Conservation (phyloP, 2,329 filamentous ascomycete species). For the Fusarium newnesense region DNA sequence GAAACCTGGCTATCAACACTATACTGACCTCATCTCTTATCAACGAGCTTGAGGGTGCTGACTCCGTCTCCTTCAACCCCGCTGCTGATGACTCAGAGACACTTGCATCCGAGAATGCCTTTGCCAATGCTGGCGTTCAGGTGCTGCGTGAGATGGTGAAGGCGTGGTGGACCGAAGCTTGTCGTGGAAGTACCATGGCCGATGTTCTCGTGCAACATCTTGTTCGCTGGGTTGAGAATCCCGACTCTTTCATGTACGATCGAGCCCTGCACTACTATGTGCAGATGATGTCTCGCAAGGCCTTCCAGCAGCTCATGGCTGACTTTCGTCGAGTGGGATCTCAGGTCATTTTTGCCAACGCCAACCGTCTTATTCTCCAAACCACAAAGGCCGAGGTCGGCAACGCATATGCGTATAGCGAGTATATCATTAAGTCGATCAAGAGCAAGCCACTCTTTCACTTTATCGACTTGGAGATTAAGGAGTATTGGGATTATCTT, state of each 20-base stretch:
- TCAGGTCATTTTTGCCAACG: constrained; percentile 92
- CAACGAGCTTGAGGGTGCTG: constrained; percentile 92
- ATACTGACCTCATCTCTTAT: constrained; percentile 96
- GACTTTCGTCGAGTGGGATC: constrained; percentile 96
- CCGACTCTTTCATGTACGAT: constrained; percentile 95
- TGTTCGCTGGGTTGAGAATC: constrained; percentile 95
- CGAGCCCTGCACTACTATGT: constrained; percentile 95
- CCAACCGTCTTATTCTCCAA: constrained; percentile 89
- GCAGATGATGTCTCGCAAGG: constrained; percentile 98
- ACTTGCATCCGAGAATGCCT: constrained; percentile 87
- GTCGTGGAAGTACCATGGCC: constrained; percentile 89
- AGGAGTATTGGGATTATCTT: constrained; percentile 99
- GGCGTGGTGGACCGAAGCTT: constrained; percentile 96
- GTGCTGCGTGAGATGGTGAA: constrained; percentile 99
- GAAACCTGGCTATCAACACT: constrained; percentile 97
- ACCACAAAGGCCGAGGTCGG: constrained; percentile 97
- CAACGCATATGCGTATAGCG: constrained; percentile 95
- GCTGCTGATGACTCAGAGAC: constrained; percentile 56
- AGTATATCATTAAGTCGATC: constrained; percentile 98
- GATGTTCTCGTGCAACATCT: constrained; percentile 98
- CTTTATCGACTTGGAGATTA: constrained; percentile 96
- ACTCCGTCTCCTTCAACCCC: constrained; percentile 84
- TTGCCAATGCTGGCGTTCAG: constrained; percentile 88
- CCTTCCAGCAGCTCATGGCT: constrained; percentile 94
- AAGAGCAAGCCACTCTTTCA: constrained; percentile 95